These are phyloP conservation scores for Lactarius vividus DNA, from an alignment of 768 basidiomycete genomes.

Conservation along the genomic window DNA sequence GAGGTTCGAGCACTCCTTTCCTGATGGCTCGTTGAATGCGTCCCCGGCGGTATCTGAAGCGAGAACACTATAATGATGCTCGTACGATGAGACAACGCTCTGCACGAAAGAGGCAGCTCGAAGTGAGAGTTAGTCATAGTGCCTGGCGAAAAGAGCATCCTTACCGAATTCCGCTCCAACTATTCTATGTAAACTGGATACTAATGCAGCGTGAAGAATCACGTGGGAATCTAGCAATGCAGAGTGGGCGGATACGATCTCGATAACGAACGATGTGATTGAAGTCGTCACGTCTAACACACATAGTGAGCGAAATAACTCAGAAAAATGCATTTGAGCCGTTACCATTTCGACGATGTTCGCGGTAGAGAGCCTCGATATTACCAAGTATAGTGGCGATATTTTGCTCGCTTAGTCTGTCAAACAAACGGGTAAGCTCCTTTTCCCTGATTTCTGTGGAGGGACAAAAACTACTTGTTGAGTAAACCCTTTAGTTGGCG, in stretches of 20 bases:
- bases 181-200: slow-evolving; percentile 76
- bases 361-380: slow-evolving; percentile 75
- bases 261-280: slow-evolving; percentile 71
- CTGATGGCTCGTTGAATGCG: slow-evolving; percentile 40
- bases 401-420: slow-evolving; percentile 88
- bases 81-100: slow-evolving; percentile 63
- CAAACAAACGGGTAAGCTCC: neutral
- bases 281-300: slow-evolving; percentile 69
- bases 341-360: slow-evolving; percentile 73
- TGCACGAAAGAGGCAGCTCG: slow-evolving; percentile 84
- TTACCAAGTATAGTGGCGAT: slow-evolving; percentile 69
- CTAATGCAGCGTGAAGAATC: slow-evolving; percentile 80
- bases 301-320: slow-evolving; percentile 7
- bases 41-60: slow-evolving; percentile 24
- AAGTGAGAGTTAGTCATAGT: slow-evolving; percentile 8
- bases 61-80: slow-evolving; percentile 47
- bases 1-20: slow-evolving; percentile 90
- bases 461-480: slow-evolving; percentile 59
- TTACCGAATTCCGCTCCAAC: slow-evolving; percentile 87
- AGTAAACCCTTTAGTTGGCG: slow-evolving; percentile 83
- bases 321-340: neutral
- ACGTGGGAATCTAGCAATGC: slow-evolving; percentile 87
- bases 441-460: neutral
- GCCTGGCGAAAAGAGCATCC: slow-evolving; percentile 29
- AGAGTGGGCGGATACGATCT: slow-evolving; percentile 76